These are phyloP conservation scores for Camellia oleifera DNA, from an alignment of 179 eudicot species.

Conservation along the genomic window DNA sequence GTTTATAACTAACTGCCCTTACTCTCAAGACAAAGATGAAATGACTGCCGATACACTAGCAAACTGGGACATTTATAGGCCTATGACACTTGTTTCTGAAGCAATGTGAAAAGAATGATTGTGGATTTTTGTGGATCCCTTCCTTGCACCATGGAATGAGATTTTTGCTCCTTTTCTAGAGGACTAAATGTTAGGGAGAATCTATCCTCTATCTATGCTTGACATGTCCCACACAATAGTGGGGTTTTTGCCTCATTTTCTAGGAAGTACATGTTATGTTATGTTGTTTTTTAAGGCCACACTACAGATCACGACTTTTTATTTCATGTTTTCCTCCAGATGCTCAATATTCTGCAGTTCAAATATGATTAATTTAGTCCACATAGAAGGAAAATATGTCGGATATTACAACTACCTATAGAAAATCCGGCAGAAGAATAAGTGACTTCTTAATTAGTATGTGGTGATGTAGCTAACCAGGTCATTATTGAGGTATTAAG, in stretches of 20 bases:
- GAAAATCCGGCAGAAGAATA: not conserved
- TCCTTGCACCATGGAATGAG: not conserved
- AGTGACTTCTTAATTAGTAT: not conserved
- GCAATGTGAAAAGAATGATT: not conserved
- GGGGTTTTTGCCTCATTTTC: not conserved
- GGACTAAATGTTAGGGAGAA: slow-evolving; percentile 10
- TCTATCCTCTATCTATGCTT: slow-evolving; percentile 14
- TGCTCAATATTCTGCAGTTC: slow-evolving; percentile 7
- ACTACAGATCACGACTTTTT: not conserved
- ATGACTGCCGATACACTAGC: slow-evolving; percentile 3
- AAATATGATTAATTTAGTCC: not conserved
- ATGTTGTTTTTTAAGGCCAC: not conserved
- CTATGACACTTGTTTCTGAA: slow-evolving; percentile 6
- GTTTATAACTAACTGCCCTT: not conserved
- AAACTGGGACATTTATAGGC: slow-evolving; percentile 5
- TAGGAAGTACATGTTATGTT: not conserved
- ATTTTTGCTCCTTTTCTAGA: not conserved
- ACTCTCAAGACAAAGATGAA: not conserved
- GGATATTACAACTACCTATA: not conserved
- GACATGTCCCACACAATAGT: not conserved
- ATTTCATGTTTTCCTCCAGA: not conserved
- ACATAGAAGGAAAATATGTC: not conserved
- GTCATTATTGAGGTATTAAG: not conserved
- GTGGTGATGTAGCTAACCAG: slow-evolving; percentile 1
- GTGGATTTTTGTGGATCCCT: not conserved